Conservation (phyloP, 148 eudicot genomes). For the Vaccinium macrocarpon region DNA sequence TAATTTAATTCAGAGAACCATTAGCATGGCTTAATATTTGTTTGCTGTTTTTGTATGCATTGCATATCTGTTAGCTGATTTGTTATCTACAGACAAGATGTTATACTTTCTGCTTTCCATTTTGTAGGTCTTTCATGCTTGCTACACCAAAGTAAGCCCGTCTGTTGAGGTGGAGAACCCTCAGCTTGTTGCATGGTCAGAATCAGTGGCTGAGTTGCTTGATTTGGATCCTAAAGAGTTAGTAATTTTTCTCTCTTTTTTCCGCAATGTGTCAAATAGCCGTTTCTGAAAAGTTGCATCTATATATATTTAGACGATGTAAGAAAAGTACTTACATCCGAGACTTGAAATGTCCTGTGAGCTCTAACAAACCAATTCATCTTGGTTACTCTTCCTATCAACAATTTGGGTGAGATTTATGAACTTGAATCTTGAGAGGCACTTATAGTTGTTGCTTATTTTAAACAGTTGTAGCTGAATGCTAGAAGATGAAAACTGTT, state of each 20-base stretch:
- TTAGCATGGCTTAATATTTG: neutral
- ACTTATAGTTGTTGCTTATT: neutral
- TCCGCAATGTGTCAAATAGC: neutral
- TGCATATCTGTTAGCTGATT: neutral
- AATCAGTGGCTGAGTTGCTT: constrained; percentile 72
- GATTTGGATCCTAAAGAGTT: constrained; percentile 89
- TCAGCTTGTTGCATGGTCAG: constrained; percentile 94
- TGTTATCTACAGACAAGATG: neutral
- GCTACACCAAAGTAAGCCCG: constrained; percentile 81
- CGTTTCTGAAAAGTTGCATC: constrained; percentile 6
- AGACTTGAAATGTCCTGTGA: neutral
- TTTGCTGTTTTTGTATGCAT: neutral
- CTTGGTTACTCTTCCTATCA: constrained; percentile 5
- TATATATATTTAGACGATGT: neutral
- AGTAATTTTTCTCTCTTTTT: constrained; percentile 25
- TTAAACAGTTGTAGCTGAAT: neutral
- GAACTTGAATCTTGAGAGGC: neutral
- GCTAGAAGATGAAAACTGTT: neutral
- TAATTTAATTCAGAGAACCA: neutral
- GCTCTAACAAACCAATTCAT: neutral
- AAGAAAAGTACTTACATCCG: neutral
- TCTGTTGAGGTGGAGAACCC: constrained; percentile 87
- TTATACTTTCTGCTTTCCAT: constrained; percentile 1
- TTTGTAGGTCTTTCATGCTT: constrained; percentile 78
- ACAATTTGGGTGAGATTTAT: neutral